Base-by-base conservation (phyloP, 495 filamentous ascomycete genomes). In the Penicillium daleae region DNA sequence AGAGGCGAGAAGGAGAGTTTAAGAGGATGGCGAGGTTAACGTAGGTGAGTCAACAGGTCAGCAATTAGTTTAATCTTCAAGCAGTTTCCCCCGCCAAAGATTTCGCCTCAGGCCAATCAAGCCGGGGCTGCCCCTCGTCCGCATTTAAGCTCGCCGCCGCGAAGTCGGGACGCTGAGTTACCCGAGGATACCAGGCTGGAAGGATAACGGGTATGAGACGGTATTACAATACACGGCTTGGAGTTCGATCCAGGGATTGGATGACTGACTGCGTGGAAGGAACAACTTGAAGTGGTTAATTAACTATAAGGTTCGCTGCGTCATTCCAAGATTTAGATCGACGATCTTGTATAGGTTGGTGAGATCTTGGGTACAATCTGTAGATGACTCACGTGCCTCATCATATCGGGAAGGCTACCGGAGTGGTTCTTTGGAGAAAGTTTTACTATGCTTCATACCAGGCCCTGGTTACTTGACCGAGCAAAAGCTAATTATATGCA, bases 31-130 rank as follows among this genome's bases (percentile, higher is more conserved):
- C 32, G 31, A 31, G 22, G 17, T n/a, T 0, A 57, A 35, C 42
- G 39, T 27, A 35, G 58, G 64, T 69, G 68, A 74, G 58, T 72
- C 63, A 68, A 70, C 39, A 35, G 33, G 33, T n/a, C 33, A 12
- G 13, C 13, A 35, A 35, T 12, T 33, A 33, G 10, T 33, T 6
- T 21, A 44, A 44, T 19, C 40, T 44, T 35, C 17, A 55, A 49
- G 59, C 59, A 64, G 27, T 60, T 54, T 63, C 42, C 59, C 59
- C 58, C 53, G 57, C 61, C 60, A 60, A 61, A 15, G 37, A 37
- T 49, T 17, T 58, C 44, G 46, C 63, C 60, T 60, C 56, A 61
- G 62, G 57, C 67, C 64, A 64, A 63, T 63, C 57, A 61, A 13
- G 52, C 44, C 39, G 54, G 44, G 15, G 32, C 22, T 59, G 37